Evolutionary conservation across 192 early-diverging fungal species (phyloP).

Genomic region (Backusella sp.): DNA sequence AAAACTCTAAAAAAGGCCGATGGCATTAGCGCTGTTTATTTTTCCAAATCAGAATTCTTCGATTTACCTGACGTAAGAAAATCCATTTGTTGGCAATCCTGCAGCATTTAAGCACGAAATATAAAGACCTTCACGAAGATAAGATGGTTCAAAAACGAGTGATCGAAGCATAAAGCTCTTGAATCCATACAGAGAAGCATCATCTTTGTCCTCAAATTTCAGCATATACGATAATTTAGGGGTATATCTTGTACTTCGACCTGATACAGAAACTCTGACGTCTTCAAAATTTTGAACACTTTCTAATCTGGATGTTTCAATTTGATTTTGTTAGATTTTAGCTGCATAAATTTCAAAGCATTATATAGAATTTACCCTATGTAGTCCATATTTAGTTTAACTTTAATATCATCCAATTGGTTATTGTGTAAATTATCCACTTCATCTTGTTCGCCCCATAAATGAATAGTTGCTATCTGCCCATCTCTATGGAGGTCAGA

Average conservation of each 20-base stretch:
- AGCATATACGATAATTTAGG: neutral
- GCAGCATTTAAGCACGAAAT: neutral
- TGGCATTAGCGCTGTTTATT: neutral
- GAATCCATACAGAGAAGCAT: neutral
- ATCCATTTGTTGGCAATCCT: neutral
- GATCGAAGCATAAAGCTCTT: slow-evolving; percentile 8
- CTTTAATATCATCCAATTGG: slow-evolving; percentile 2
- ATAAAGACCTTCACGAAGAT: slow-evolving; percentile 10
- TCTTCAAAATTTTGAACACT: neutral
- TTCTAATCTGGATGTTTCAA: neutral
- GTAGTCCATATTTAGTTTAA: slow-evolving; percentile 4
- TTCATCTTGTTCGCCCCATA: neutral
- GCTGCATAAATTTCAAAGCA: neutral
- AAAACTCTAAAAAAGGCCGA: slow-evolving; percentile 8
- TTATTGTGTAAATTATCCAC: slow-evolving; percentile 3
- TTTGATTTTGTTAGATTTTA: neutral
- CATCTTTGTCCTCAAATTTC: neutral
- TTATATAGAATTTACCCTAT: neutral
- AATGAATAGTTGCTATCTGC: neutral
- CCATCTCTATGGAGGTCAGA: slow-evolving; percentile 4
- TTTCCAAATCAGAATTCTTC: neutral
- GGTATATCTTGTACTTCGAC: neutral
- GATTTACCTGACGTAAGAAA: slow-evolving; percentile 9
- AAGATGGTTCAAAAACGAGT: slow-evolving; percentile 6
- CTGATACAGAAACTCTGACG: neutral